Conservation (phyloP, 2,329 filamentous ascomycete species). For the Ophiocordyceps camponoti-saundersi region DNA sequence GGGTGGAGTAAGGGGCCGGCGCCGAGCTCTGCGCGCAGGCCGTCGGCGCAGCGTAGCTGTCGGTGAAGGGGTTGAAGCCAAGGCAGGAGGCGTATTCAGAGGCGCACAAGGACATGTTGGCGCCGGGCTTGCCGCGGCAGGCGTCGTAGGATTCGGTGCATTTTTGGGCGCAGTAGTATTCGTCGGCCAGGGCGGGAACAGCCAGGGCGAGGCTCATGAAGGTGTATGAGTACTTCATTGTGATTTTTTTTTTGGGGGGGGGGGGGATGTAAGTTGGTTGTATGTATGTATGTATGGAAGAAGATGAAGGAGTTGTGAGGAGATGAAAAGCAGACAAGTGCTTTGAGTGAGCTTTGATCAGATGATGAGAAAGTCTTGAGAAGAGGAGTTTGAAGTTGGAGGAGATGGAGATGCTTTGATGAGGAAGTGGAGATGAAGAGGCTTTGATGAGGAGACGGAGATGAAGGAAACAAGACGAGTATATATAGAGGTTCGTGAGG, state of each 20-base stretch:
- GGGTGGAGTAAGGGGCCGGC: neutral
- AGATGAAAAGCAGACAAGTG: neutral
- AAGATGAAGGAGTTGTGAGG: neutral
- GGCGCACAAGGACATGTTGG: neutral
- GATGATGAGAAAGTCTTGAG: no score
- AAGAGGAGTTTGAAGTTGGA: neutral
- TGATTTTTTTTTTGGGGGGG: no score
- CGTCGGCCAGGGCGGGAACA: neutral
- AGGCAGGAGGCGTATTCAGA: neutral
- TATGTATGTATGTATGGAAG: no score
- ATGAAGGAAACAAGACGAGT: no score
- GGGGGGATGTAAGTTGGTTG: neutral
- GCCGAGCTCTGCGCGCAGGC: neutral
- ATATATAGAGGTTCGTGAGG: no score
- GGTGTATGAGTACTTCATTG: neutral
- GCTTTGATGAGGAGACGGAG: no score
- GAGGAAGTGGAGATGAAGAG: no score
- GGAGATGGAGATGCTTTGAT: no score
- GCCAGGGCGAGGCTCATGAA: neutral
- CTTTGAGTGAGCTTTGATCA: no score
- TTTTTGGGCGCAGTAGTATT: neutral
- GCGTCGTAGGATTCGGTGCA: neutral
- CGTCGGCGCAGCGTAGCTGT: neutral
- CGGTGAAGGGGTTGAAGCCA: neutral
- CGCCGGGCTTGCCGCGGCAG: neutral